Evolutionary conservation across 2,329 filamentous ascomycete genomes (phyloP), one percentile per base, ranked within the genome.

Genomic region (Fusarium phyllophilum): DNA sequence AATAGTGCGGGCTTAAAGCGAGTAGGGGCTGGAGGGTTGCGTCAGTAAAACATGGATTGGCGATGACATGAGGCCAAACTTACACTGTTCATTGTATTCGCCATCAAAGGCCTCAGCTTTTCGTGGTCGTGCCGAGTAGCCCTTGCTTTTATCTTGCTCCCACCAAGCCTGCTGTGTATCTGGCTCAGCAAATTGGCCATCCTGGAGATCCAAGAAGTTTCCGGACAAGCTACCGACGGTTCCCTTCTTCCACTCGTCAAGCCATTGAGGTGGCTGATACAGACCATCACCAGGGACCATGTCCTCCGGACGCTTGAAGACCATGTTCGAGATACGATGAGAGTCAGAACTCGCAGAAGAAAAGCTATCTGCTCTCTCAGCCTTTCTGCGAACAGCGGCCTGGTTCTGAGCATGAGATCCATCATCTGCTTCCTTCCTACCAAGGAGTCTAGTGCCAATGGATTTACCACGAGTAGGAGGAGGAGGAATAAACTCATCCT

Each of bases 1-100:
- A 94, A 95, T 42, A 99, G 83, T 7, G 90, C 88, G 29, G 96
- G 96, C 75, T 93, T 93, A 82, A 98, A 99, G 66, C 89, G 88
- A 24, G 93, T 94, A 22, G 89, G 88, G 44, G 84, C 86, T 88
- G n/a, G 10, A 24, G 22, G 10, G 59, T 48, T 39, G 13, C n/a
- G 61, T 76, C 56, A 79, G 70, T 56, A 12, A 31, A 31, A 31
- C 11, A 31, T 31, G 31, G 20, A 41, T 24, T 12, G 36, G 11
- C 12, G 5, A 49, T 38, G 13, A 6, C 1, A 55, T 33, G 13
- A 17, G 14, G 34, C 24, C 36, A 15, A 66, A 78, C 84, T 83
- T 85, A 85, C 88, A 87, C 71, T 89, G 87, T 42, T 93, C 89
- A 74, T 93, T 91, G 71, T 91, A 91, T 78, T 91, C 89, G 22